A percentile compares a stretch with the other conserved stretches of the same genome.
These are phyloP conservation scores for Sclerotinia nivalis DNA, from an alignment of 2,329 filamentous ascomycete genomes.

Conservation along the genomic window DNA sequence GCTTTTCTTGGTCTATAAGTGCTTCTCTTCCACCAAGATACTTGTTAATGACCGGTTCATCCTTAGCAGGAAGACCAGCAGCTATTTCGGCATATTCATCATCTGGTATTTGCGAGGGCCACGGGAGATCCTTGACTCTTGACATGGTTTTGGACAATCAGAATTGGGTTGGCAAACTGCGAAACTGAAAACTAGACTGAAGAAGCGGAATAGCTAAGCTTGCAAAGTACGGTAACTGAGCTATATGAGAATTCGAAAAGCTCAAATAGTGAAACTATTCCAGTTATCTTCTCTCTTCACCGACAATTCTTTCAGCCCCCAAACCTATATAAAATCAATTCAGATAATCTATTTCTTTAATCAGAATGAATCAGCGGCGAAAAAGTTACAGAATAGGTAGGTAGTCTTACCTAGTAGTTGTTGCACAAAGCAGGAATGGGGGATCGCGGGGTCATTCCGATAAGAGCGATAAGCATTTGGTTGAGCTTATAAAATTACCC, in stretches of 20 bases:
- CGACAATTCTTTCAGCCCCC: background rate
- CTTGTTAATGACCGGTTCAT: constrained; percentile 78
- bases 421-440: constrained; percentile 7
- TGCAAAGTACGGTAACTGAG: background rate
- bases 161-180: background rate
- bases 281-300: background rate
- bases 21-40: constrained; percentile 75
- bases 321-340: background rate
- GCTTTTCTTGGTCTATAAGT: constrained; percentile 79
- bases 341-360: background rate
- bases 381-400: constrained; percentile 16
- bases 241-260: background rate
- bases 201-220: background rate
- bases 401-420: background rate
- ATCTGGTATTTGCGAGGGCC: constrained; percentile 44
- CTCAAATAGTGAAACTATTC: background rate
- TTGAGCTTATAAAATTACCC: background rate
- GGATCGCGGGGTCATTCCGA: constrained; percentile 15
- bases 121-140: constrained; percentile 35
- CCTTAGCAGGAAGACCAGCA: constrained; percentile 55
- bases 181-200: background rate
- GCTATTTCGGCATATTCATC: constrained; percentile 61
- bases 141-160: constrained; percentile 29
- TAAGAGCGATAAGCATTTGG: constrained; percentile 16
- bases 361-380: constrained; percentile 1